Evolutionary conservation across 164 flowering plant genomes (phyloP).

Genomic region (Kalanchoe fedtschenkoi): DNA sequence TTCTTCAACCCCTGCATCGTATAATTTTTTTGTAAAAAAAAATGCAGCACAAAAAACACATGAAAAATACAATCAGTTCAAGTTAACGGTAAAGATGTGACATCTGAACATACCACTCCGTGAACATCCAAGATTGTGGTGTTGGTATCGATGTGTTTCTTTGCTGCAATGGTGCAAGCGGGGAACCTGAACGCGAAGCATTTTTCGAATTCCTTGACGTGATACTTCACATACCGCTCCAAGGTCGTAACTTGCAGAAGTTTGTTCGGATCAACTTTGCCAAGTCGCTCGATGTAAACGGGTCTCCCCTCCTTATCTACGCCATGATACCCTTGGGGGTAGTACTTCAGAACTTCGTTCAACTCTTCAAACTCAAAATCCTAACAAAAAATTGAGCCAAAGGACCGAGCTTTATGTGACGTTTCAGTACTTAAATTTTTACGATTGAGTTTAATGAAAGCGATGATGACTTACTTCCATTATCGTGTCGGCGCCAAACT

Average conservation of each 20-base stretch:
- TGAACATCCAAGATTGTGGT: slow-evolving; percentile 71
- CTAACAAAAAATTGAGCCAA: slow-evolving; percentile 19
- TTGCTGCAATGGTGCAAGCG: slow-evolving; percentile 61
- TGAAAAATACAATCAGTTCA: no score
- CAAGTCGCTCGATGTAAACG: slow-evolving; percentile 61
- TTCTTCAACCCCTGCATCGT: slow-evolving; percentile 44
- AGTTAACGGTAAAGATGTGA: no score
- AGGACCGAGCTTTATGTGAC: not conserved
- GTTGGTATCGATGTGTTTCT: slow-evolving; percentile 68
- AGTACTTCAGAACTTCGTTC: slow-evolving; percentile 44
- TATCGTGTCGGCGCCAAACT: slow-evolving; percentile 40
- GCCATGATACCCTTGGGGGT: slow-evolving; percentile 71
- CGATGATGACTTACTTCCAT: slow-evolving; percentile 23
- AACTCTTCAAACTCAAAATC: slow-evolving; percentile 57
- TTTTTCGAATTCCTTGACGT: slow-evolving; percentile 59
- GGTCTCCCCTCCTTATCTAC: slow-evolving; percentile 77
- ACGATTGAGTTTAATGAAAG: not conserved
- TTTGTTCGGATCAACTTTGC: slow-evolving; percentile 62
- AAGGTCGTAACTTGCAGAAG: slow-evolving; percentile 67
- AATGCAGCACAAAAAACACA: not conserved
- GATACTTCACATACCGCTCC: slow-evolving; percentile 66
- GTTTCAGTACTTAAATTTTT: no score
- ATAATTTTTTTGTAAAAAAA: not conserved
- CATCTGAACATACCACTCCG: slow-evolving; percentile 59
- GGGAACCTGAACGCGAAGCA: slow-evolving; percentile 54